A percentile compares a stretch with the other conserved stretches of the same genome.
Evolutionary conservation across 1,284 basidiomycete species (phyloP).

Genomic region (Gomphus sp.): DNA sequence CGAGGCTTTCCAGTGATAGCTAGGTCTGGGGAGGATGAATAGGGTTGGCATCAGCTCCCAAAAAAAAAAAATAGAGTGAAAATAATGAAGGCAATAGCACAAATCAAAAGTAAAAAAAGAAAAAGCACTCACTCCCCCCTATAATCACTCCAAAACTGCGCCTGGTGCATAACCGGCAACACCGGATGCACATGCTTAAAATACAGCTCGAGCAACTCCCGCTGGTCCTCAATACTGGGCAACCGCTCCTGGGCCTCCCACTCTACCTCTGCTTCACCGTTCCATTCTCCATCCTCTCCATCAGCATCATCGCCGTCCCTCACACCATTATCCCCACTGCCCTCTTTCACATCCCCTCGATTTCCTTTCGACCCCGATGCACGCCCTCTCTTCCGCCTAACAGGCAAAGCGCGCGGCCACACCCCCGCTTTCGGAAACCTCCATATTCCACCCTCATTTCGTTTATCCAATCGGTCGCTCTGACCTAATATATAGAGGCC

Average conservation of each 20-base stretch:
- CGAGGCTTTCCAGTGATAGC: no score
- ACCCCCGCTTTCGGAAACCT: slow-evolving; percentile 74
- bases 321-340: no score
- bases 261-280: no score
- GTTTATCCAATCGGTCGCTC: slow-evolving; percentile 47
- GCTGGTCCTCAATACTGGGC: slow-evolving; percentile 50
- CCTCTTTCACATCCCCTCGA: no score
- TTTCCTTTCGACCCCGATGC: no score
- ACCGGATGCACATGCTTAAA: slow-evolving; percentile 71
- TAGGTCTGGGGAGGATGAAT: no score
- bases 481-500: slow-evolving; percentile 68
- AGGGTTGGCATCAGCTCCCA: not conserved
- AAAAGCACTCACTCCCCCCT: slow-evolving; percentile 32
- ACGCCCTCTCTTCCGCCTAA: no score
- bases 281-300: no score
- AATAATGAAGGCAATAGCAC: no score
- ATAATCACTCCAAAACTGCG: slow-evolving; percentile 56
- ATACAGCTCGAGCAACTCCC: slow-evolving; percentile 65
- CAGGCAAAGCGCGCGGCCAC: slow-evolving; percentile 54
- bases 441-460: slow-evolving; percentile 78
- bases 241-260: slow-evolving; percentile 25
- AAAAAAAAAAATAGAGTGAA: not conserved
- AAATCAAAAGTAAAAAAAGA: not conserved
- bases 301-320: no score
- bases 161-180: slow-evolving; percentile 67